Conservation (phyloP, 2,329 filamentous ascomycete species). For the Trichoderma polysporum region DNA sequence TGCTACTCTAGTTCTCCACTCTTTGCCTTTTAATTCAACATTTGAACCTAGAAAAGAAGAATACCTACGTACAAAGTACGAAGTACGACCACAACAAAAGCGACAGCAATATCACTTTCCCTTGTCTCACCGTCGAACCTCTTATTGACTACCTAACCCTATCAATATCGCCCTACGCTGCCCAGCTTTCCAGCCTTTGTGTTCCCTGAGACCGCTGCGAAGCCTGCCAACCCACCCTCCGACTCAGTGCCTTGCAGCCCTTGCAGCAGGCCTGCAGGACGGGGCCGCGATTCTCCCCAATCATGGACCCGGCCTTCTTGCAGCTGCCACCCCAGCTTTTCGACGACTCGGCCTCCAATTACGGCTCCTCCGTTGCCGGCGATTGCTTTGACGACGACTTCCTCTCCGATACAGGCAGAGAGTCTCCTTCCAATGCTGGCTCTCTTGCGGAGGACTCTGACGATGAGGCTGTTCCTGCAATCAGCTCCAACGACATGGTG, state of each 20-base stretch:
- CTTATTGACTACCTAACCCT: not conserved
- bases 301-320: conserved; percentile 29
- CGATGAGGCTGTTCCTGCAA: conserved; percentile 24
- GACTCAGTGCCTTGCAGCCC: conserved; percentile 23
- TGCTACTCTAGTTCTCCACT: conserved; percentile 6
- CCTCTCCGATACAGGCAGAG: conserved; percentile 20
- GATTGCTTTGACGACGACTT: conserved; percentile 22
- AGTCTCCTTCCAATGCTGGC: conserved; percentile 21
- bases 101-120: conserved; percentile 1
- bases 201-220: conserved; percentile 17
- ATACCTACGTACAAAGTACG: not conserved
- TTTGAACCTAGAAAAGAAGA: not conserved
- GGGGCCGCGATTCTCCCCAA: conserved; percentile 25
- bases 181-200: conserved; percentile 2
- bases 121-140: not conserved
- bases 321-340: conserved; percentile 24
- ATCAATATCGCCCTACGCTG: not conserved
- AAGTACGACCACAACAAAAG: not conserved
- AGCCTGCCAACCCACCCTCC: conserved; percentile 24
- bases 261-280: conserved; percentile 27
- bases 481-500: conserved; percentile 28
- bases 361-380: conserved; percentile 24
- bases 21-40: conserved; percentile 1
- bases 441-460: conserved; percentile 20
- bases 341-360: conserved; percentile 27